Evolutionary conservation across 768 basidiomycete genomes (phyloP).

Genomic region (Amanita thiersii): DNA sequence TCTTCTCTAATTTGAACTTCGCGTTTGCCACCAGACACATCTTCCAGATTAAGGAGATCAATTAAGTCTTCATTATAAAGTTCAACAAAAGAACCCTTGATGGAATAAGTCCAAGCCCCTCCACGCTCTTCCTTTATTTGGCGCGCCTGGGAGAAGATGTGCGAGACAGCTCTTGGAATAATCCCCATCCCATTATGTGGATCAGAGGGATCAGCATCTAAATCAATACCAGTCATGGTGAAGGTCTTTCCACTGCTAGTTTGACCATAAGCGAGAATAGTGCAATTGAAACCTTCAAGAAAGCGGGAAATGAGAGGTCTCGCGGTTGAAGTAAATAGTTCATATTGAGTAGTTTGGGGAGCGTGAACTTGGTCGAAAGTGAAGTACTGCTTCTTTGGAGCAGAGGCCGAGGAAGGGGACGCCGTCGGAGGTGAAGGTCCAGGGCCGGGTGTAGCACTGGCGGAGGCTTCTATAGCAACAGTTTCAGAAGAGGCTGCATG

Average conservation of each 20-base stretch:
- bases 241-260: conserved; percentile 96
- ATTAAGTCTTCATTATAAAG: conserved; percentile 99
- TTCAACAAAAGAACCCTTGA: conserved; percentile 94
- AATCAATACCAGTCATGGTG: conserved; percentile 94
- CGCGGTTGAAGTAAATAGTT: conserved; percentile 79
- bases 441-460: conserved; percentile 39
- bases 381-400: conserved; percentile 76
- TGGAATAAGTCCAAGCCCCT: conserved; percentile 64
- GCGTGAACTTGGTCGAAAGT: conserved; percentile 92
- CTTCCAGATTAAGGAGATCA: conserved; percentile 80
- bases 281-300: conserved; percentile 93
- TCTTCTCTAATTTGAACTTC: conserved; percentile 96
- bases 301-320: conserved; percentile 82
- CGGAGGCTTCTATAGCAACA: conserved; percentile 76
- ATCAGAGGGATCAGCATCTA: conserved; percentile 81
- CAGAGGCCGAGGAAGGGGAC: conserved; percentile 32
- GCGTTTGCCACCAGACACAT: conserved; percentile 55
- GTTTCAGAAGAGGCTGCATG: conserved; percentile 65
- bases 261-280: conserved; percentile 96
- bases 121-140: conserved; percentile 72
- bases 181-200: conserved; percentile 86
- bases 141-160: conserved; percentile 74
- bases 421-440: conserved; percentile 43
- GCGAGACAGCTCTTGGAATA: conserved; percentile 87
- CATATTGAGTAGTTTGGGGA: conserved; percentile 78